phyloP scores from a whole-genome alignment of 2,329 filamentous ascomycete genomes.

The Aspergillus carbonarius region DNA sequence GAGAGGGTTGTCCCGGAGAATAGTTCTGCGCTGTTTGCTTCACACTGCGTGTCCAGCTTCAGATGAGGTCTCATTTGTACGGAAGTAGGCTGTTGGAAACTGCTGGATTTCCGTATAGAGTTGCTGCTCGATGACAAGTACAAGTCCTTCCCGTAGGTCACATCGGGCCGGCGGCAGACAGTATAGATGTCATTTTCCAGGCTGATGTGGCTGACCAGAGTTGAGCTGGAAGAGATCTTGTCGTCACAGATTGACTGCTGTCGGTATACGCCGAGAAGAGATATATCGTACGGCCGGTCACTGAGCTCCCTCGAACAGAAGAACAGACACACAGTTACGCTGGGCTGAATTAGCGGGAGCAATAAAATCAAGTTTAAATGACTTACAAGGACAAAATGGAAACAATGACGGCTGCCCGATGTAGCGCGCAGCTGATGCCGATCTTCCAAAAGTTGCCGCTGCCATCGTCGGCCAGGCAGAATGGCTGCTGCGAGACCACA shows the following conservation, averaged over 20 bases:
- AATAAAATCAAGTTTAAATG: not conserved
- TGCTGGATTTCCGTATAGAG: conserved; percentile 28
- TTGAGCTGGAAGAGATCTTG: conserved; percentile 35
- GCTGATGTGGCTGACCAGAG: conserved; percentile 37
- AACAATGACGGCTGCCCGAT: conserved; percentile 34
- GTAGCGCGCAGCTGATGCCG: conserved; percentile 39
- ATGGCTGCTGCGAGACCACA: conserved; percentile 35
- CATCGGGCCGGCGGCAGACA: conserved; percentile 37
- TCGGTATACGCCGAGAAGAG: conserved; percentile 37
- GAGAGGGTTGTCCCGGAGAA: conserved; percentile 29
- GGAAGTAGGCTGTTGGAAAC: conserved; percentile 33
- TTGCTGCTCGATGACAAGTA: conserved; percentile 23
- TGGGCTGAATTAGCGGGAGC: conserved; percentile 13
- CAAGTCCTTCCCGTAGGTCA: conserved; percentile 26
- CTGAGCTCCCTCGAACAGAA: conserved; percentile 41
- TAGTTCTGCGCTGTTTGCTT: conserved; percentile 31
- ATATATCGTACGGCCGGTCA: conserved; percentile 39
- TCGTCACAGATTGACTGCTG: conserved; percentile 24
- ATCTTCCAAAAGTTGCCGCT: conserved; percentile 34
- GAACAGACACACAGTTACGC: conserved; percentile 36
- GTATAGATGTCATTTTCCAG: conserved; percentile 40
- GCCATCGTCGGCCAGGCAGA: conserved; percentile 31
- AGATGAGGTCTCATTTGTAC: conserved; percentile 32
- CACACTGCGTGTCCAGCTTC: conserved; percentile 29
- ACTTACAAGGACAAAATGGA: conserved; percentile 39